These are phyloP conservation scores for Globisporangium heterothallicum DNA, from an alignment of 352 stramenopile genomes.

Conservation along the genomic window DNA sequence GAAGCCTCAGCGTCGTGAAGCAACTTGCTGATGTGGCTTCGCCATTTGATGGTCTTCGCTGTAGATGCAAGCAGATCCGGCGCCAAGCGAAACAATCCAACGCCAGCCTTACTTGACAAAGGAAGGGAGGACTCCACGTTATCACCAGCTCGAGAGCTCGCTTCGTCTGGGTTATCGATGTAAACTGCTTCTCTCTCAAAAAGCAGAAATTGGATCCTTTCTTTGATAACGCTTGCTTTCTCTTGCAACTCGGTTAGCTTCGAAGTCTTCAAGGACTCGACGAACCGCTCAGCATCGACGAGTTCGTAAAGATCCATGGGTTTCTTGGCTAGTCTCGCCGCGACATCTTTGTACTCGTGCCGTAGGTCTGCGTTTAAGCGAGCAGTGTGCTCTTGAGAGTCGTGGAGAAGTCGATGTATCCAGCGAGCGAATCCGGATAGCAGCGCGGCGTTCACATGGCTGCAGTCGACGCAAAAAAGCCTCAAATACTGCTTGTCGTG, in stretches of 20 bases:
- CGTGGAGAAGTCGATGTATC: conserved; percentile 29
- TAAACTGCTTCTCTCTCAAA: conserved; percentile 47
- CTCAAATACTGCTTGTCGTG: conserved; percentile 11
- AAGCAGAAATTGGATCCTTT: conserved; percentile 57
- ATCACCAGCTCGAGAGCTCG: not conserved
- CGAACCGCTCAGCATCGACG: conserved; percentile 57
- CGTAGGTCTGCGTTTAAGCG: conserved; percentile 47
- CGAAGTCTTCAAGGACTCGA: conserved; percentile 32
- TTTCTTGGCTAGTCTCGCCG: conserved; percentile 47
- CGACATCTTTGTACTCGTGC: conserved; percentile 74
- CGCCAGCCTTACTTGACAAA: not conserved
- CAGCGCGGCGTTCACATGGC: conserved; percentile 34
- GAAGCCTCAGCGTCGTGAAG: conserved; percentile 45
- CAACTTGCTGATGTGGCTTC: conserved; percentile 45
- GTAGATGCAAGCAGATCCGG: conserved; percentile 47
- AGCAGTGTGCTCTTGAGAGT: conserved; percentile 48
- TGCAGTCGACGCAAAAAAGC: conserved; percentile 47
- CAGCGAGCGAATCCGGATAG: conserved; percentile 35
- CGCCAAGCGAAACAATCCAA: conserved; percentile 12
- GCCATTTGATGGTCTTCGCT: conserved; percentile 68
- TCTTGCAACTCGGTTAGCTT: conserved; percentile 46
- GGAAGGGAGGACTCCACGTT: not conserved
- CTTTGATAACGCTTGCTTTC: conserved; percentile 40
- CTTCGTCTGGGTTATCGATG: conserved; percentile 9
- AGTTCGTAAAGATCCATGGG: conserved; percentile 71